Evolutionary conservation across 192 early-diverging fungal genomes (phyloP), one percentile per base, ranked within the genome.

Genomic region (Coemansia sp.): DNA sequence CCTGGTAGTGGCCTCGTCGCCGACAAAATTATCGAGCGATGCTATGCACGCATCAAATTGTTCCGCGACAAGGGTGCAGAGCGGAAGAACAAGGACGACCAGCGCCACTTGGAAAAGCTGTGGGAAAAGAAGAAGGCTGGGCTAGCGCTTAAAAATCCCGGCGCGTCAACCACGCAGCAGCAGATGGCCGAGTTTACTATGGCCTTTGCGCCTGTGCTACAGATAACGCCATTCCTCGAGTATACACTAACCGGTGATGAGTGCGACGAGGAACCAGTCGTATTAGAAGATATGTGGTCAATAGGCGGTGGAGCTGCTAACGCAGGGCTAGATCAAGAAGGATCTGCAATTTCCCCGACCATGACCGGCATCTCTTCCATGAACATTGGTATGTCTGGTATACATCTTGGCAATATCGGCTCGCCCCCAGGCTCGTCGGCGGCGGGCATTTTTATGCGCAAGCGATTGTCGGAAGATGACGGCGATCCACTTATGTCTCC

Each of bases 1-100:
- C 57, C 18, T 7, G 33, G 64, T 46, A 33, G 51, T 10, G 36
- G 60, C 38, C 63, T 82, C n/a, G 52, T 46, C 2, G 38, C 47
- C 20, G 80, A 75, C 61, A 63, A 72, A 43, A 42, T 77, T 33
- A 69, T 82, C 38, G 90, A 93, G 73, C 80, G 80, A 38, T 80
- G 87, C 16, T 91, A 83, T 66, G 86, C 87, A 16, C 83, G 89
- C 47, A 84, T 91, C 60, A 90, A 92, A 79, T 74, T 91, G 49
- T 93, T 92, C 70, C 80, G 91, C 22, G 92, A 93, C 65, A 93
- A 93, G 85, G 91, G 92, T 2, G 92, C 91, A 0, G 91, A 93
- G 68, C 87, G 92, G 33, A 92, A 93, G 63, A 88, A 91, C 65
- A 93, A 93, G 72, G 92, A 93, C 71, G 92, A 93, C 67, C 79